A percentile compares a stretch with the other conserved stretches of the same genome.
These are phyloP conservation scores for Hanseniaspora guilliermondii DNA, from an alignment of 805 yeast species.

Conservation along the genomic window DNA sequence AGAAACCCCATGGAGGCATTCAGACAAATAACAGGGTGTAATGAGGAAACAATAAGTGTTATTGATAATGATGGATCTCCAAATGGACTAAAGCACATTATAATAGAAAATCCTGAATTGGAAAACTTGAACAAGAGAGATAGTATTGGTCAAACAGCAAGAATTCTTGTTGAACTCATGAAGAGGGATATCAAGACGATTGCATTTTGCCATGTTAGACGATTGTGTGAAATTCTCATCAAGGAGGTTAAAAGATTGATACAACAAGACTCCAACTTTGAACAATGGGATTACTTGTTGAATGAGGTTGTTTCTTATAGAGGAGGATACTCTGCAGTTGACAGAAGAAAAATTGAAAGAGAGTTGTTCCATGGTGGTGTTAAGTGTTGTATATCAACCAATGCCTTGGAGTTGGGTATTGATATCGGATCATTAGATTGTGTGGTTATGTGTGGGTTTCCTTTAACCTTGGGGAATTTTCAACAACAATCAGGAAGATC, in stretches of 20 bases:
- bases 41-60: slow-evolving; percentile 28
- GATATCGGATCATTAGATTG: slow-evolving; percentile 90
- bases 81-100: slow-evolving; percentile 56
- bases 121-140: slow-evolving; percentile 43
- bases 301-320: slow-evolving; percentile 81
- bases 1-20: slow-evolving; percentile 62
- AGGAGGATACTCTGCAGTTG: slow-evolving; percentile 84
- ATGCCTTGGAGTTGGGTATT: slow-evolving; percentile 89
- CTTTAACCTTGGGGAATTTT: slow-evolving; percentile 70
- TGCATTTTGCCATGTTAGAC: slow-evolving; percentile 78
- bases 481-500: slow-evolving; percentile 97
- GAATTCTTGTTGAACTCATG: slow-evolving; percentile 54
- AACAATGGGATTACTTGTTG: slow-evolving; percentile 32
- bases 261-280: slow-evolving; percentile 26
- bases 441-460: slow-evolving; percentile 86
- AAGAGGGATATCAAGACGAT: slow-evolving; percentile 60
- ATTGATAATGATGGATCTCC: slow-evolving; percentile 81
- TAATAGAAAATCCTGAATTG: slow-evolving; percentile 79
- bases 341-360: slow-evolving; percentile 74
- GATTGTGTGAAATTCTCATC: slow-evolving; percentile 77
- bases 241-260: slow-evolving; percentile 52
- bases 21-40: slow-evolving; percentile 52
- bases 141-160: slow-evolving; percentile 65
- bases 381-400: slow-evolving; percentile 82
- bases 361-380: slow-evolving; percentile 83